Conservation (phyloP, 108 stramenopile genomes). For the Aureococcus anophagefferens region DNA sequence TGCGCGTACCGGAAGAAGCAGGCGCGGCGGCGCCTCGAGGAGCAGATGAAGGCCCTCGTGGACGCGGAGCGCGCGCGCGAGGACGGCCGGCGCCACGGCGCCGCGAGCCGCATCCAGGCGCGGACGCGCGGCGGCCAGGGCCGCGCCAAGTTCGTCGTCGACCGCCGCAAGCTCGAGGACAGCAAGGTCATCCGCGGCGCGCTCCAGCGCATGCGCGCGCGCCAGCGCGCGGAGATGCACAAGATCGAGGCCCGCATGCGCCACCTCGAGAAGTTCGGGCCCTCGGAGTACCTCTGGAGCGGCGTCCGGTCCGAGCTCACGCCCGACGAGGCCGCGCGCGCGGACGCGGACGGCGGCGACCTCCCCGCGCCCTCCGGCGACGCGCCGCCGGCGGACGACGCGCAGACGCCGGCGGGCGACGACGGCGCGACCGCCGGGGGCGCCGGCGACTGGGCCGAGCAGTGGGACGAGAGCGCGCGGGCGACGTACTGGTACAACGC, state of each 20-base stretch:
- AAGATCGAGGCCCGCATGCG: background rate
- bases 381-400: background rate
- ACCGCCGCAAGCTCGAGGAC: background rate
- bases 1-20: conserved; percentile 4
- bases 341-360: background rate
- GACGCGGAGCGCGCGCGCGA: background rate
- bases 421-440: background rate
- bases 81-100: background rate
- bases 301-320: background rate
- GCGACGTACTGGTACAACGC: conserved; percentile 38
- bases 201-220: background rate
- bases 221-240: background rate
- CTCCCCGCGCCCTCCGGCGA: conserved; percentile 5
- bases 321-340: background rate
- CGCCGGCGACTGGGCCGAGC: conserved; percentile 31
- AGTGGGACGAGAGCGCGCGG: conserved; percentile 33
- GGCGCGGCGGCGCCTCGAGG: conserved; percentile 1
- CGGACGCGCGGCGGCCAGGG: background rate
- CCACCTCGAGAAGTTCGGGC: background rate
- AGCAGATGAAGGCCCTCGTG: background rate
- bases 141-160: background rate
- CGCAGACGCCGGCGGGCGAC: background rate
- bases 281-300: background rate
- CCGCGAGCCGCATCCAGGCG: background rate
- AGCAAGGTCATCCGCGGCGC: background rate